Evolutionary conservation across 352 stramenopile genomes (phyloP).

Genomic region (Phytophthora fragariaefolia): DNA sequence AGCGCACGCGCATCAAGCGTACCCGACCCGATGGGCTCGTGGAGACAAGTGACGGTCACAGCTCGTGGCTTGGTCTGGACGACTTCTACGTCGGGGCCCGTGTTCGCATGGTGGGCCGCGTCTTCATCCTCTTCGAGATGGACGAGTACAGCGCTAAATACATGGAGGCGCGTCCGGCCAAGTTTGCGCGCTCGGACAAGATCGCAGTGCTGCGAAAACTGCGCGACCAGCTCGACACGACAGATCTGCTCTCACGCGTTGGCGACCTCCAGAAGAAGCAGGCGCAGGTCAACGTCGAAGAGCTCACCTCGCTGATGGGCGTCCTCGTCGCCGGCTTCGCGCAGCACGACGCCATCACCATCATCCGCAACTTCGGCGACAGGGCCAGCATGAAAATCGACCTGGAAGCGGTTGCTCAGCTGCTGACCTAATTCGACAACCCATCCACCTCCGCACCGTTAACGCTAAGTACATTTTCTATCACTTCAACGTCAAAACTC

Average conservation of each 20-base stretch:
- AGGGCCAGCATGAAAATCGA: constrained; percentile 67
- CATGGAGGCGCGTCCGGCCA: constrained; percentile 70
- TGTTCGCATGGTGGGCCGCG: constrained; percentile 69
- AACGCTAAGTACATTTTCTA: background rate
- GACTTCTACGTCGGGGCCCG: constrained; percentile 81
- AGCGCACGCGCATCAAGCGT: constrained; percentile 75
- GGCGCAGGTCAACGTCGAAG: constrained; percentile 48
- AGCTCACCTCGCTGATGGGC: constrained; percentile 57
- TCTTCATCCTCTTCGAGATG: constrained; percentile 83
- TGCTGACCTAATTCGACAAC: constrained; percentile 40
- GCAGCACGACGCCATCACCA: constrained; percentile 71
- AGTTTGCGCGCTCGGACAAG: constrained; percentile 76
- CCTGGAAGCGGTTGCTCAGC: constrained; percentile 51
- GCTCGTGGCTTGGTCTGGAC: constrained; percentile 55
- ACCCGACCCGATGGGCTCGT: constrained; percentile 30
- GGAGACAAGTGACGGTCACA: constrained; percentile 39
- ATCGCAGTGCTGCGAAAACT: constrained; percentile 68
- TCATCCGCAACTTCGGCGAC: constrained; percentile 74
- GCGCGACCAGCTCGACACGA: constrained; percentile 48
- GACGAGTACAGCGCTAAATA: constrained; percentile 87
- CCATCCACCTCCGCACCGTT: background rate
- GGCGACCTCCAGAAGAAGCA: constrained; percentile 41
- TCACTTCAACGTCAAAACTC: constrained; percentile 3
- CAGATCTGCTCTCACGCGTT: constrained; percentile 30
- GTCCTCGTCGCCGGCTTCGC: constrained; percentile 52